Base-by-base conservation (phyloP, 768 basidiomycete species). In the Hysterangium stoloniferum region DNA sequence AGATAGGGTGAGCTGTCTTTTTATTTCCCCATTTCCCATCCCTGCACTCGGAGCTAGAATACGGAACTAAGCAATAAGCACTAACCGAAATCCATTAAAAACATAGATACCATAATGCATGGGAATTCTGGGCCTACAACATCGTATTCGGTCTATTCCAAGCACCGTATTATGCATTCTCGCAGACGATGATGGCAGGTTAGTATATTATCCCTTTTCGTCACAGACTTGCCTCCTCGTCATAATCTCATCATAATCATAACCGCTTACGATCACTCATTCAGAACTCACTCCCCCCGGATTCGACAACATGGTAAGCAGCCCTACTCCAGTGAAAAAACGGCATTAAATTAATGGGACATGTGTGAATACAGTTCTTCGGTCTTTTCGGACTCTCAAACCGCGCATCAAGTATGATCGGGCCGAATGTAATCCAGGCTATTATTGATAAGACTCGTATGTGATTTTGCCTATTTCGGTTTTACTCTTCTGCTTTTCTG, bases 101-200 rank as follows among this genome's bases (percentile, higher is more conserved):
- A 13, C 15, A 6, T 33, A 79, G 77, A 1, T 88, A 86, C 66
- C 87, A 89, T 61, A 86, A 88, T 52, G 75, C 59, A 12, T 90
- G 88, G 87, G 89, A 92, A 58, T 92, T 92, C 66, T 94, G 89
- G 82, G 80, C 78, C 4, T 91, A 90, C 67, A 89, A 88, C 52
- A 71, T 87, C 43, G 65, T 89, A 2, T 86, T 84, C 57, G 86
- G 87, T 11, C 65, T 90, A 7, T 88, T 88, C 72, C 84, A 90
- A 68, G 84, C 84, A 1, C 89, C 89, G 0, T 93, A 89, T 66
- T 92, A 87, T 61, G 86, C 90, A 1, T 88, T 84, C 61, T 80
- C 86, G 3, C 82, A 86, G 61, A 88, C 85, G 0, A 85, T 87
- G 83, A 89, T 89, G 86, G 84, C 86, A 6, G 52, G 43, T 44